Conservation (phyloP, 352 stramenopile species). For the Pythium scleroteichum region DNA sequence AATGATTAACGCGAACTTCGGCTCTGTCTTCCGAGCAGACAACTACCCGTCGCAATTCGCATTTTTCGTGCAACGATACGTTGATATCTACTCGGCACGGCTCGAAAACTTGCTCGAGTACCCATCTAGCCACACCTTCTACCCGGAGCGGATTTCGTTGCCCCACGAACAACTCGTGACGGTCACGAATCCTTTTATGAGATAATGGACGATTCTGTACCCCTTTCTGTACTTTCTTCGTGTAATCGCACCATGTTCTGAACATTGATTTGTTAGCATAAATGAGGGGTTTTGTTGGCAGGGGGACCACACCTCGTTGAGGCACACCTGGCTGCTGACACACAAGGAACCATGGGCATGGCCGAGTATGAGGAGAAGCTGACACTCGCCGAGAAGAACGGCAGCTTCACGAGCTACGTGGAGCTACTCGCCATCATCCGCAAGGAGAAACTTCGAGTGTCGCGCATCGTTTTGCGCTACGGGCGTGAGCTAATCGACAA, state of each 20-base stretch:
- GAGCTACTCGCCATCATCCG: conserved; percentile 38
- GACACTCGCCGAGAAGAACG: conserved; percentile 28
- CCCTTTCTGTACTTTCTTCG: conserved; percentile 11
- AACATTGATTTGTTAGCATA: neutral
- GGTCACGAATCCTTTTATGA: conserved; percentile 13
- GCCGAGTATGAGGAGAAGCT: conserved; percentile 36
- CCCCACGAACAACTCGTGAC: conserved; percentile 48
- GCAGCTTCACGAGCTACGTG: conserved; percentile 30
- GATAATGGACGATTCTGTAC: conserved; percentile 5
- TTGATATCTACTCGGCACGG: conserved; percentile 87
- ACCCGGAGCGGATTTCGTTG: conserved; percentile 66
- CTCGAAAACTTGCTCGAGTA: conserved; percentile 85
- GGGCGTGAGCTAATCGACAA: conserved; percentile 36
- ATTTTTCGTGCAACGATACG: conserved; percentile 85
- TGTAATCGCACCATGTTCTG: neutral
- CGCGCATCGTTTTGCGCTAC: conserved; percentile 35
- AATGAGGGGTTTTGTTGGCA: neutral
- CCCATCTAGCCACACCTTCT: conserved; percentile 83
- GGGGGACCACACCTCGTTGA: too few species aligned
- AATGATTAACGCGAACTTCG: conserved; percentile 87
- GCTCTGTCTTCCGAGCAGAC: conserved; percentile 83
- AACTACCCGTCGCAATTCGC: conserved; percentile 86
- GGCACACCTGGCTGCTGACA: neutral
- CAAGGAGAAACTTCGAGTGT: conserved; percentile 40
- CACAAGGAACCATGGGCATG: conserved; percentile 29